These are phyloP conservation scores for Liriodendron chinense DNA, from an alignment of 164 flowering plant species.

Conservation along the genomic window DNA sequence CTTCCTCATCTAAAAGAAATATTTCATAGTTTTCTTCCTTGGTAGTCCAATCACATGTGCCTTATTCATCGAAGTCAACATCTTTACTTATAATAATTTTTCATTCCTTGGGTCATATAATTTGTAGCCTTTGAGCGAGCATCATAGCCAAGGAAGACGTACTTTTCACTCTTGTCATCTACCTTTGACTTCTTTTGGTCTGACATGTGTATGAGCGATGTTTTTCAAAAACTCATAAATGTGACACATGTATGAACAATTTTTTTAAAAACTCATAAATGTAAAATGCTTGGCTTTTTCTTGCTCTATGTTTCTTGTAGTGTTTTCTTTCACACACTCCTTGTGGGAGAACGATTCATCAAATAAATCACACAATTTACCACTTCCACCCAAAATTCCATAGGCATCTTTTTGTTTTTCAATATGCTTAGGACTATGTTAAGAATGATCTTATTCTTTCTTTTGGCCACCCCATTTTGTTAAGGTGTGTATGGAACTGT, in stretches of 20 bases:
- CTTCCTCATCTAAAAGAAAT: too few relatives aligned
- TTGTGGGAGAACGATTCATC: neutral
- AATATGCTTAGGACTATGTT: neutral
- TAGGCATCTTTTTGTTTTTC: neutral
- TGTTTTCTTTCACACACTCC: neutral
- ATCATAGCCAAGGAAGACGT: slow-evolving; percentile 7
- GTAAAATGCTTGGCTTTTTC: neutral
- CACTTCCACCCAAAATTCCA: neutral
- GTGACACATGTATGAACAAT: too few relatives aligned
- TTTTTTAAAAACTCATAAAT: neutral
- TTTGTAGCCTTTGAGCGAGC: neutral
- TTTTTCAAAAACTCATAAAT: slow-evolving; percentile 14
- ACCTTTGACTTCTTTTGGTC: slow-evolving; percentile 4
- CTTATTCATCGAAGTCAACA: slow-evolving; percentile 10
- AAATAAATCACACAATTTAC: slow-evolving; percentile 2
- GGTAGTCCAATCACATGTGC: too few relatives aligned
- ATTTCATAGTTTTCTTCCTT: neutral
- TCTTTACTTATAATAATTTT: slow-evolving; percentile 4
- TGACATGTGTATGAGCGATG: slow-evolving; percentile 9
- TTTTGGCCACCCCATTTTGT: neutral
- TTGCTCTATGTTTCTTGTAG: slow-evolving; percentile 17
- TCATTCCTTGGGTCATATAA: too few relatives aligned
- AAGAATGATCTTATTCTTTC: neutral
- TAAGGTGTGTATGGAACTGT: neutral
- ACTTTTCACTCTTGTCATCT: slow-evolving; percentile 7